Base-by-base conservation (phyloP, 495 filamentous ascomycete genomes). In the Tuber indicum region DNA sequence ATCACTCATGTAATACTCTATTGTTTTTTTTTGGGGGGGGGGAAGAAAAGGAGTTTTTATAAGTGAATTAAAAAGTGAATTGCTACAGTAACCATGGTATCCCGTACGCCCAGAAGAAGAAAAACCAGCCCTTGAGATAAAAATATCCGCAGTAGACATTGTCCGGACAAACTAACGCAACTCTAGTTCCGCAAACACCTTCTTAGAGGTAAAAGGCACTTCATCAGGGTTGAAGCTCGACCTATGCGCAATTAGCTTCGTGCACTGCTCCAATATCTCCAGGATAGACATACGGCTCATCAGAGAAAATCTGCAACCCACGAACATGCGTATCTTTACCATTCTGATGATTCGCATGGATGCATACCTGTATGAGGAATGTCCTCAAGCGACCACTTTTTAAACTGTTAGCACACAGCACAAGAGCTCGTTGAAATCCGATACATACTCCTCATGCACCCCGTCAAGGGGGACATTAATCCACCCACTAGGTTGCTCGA, bases 291-390 rank as follows among this genome's bases (percentile, higher is more conserved):
- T 75, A 82, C 81, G 75, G 72, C 52, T 98, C 94, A 66, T 87
- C 85, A 8, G 93, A 92, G 83, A 93, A 99, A 42, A 99, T 90
- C 87, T 98, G 94, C 83, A 99, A 88, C 0, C 93, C 95, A 52
- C 96, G 90, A 62, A 99, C 90, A 87, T 99, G 96, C 5, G 96
- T 99, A 84, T 99, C 96, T 84, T 99, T 99, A 75, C 96, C 96
- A 84, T 99, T 99, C 87, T 99, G 96, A 85, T 99, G 96, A 81
- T 99, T 99, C 86, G 97, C 96, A 75, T 93, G 88, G 78, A 99
- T 88, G 72, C 89, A 89, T 73, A 98, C 90, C 84, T 97, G 94
- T 19, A 98, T 87, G 70, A 98, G 89, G 86, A 92, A 96, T 49
- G 91, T 93, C 77, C 93, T 89, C 44, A 98, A 88, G 10, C 93